Conservation (phyloP, 805 yeast genomes). For the Candida corydali region DNA sequence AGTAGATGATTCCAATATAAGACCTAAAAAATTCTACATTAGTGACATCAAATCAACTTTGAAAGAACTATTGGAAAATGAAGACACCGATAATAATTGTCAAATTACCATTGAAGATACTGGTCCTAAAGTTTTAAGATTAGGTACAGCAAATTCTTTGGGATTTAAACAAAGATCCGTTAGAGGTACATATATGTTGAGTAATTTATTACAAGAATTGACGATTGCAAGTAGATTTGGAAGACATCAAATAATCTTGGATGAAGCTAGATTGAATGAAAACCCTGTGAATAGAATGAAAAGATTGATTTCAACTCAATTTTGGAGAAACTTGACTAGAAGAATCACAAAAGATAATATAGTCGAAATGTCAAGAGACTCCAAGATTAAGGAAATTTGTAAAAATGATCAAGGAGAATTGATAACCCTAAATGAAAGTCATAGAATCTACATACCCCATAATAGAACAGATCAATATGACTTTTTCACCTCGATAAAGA, state of each 20-base stretch:
- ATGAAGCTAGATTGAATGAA: constrained; percentile 79
- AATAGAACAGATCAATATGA: constrained; percentile 68
- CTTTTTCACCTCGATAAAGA: constrained; percentile 55
- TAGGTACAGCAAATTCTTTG: constrained; percentile 72
- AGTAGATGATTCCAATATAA: constrained; percentile 21
- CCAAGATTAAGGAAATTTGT: constrained; percentile 60
- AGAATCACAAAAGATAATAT: constrained; percentile 59
- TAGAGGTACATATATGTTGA: constrained; percentile 85
- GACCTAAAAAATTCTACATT: constrained; percentile 58
- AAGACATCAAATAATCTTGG: constrained; percentile 70
- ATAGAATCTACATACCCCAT: constrained; percentile 75
- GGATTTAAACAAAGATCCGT: constrained; percentile 72
- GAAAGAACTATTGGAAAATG: constrained; percentile 61
- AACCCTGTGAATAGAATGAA: constrained; percentile 79
- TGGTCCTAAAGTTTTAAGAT: constrained; percentile 27
- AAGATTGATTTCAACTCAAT: constrained; percentile 68
- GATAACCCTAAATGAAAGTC: constrained; percentile 47
- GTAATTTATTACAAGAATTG: constrained; percentile 81
- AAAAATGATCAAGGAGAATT: constrained; percentile 28
- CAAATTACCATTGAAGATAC: constrained; percentile 49
- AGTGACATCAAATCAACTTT: constrained; percentile 72
- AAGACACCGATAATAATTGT: constrained; percentile 79
- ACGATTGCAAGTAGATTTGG: constrained; percentile 83
- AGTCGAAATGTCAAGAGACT: constrained; percentile 68
- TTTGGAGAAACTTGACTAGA: constrained; percentile 80